A percentile compares a stretch with the other conserved stretches of the same genome.
phyloP scores from a whole-genome alignment of 306 rosid species.

The Gastrolobium bilobum region DNA sequence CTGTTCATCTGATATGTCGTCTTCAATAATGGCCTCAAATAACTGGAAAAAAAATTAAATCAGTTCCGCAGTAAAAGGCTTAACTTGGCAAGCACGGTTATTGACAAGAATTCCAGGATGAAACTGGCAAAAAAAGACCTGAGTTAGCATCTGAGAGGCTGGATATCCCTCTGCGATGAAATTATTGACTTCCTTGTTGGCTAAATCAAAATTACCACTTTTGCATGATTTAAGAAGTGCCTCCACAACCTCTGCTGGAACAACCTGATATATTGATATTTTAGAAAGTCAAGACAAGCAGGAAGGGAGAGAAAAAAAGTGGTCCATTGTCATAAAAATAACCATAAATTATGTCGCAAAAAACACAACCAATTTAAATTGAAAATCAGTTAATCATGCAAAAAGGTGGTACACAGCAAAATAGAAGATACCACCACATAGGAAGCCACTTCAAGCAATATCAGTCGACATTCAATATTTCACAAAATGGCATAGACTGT shows the following conservation, averaged over 20 bases:
- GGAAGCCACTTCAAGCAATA: constrained; percentile 39
- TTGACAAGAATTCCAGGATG: constrained; percentile 18
- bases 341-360: constrained; percentile 22
- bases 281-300: constrained; percentile 39
- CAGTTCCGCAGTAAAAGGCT: constrained; percentile 10
- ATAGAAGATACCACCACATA: neutral
- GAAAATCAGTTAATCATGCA: constrained; percentile 3
- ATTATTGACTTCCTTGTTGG: constrained; percentile 89
- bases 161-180: constrained; percentile 97
- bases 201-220: constrained; percentile 89
- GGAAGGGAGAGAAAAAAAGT: neutral
- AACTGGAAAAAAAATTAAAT: constrained; percentile 56
- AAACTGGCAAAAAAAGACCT: constrained; percentile 57
- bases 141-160: constrained; percentile 85
- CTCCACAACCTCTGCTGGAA: constrained; percentile 70
- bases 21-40: constrained; percentile 78
- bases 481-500: constrained; percentile 1
- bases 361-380: constrained; percentile 16
- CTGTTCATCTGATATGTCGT: constrained; percentile 87
- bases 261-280: constrained; percentile 61
- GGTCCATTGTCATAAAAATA: neutral
- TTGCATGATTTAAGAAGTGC: constrained; percentile 72
- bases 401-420: constrained; percentile 8
- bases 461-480: constrained; percentile 32
- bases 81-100: neutral